Evolutionary conservation across 2,329 filamentous ascomycete genomes (phyloP), one percentile per base, ranked within the genome.

Genomic region (Fusarium illudens): DNA sequence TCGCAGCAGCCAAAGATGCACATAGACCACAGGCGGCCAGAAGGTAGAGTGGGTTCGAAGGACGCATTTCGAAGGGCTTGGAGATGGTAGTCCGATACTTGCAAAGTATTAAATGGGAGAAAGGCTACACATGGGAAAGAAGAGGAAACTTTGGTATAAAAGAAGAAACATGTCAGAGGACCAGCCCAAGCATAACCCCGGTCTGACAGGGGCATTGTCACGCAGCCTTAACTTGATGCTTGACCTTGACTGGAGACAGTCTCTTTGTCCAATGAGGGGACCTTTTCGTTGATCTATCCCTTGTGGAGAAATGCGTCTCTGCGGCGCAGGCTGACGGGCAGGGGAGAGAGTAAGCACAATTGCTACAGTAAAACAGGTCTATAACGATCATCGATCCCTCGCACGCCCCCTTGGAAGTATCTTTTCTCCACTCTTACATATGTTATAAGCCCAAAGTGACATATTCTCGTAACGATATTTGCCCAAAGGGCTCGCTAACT

Each of bases 11-110:
- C 15, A 27, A 25, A 12, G 52, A 58, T 53, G 62, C 44, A 33
- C 29, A 52, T n/a, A 64, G 51, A 33, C 34, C 17, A 19, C 39
- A 32, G n/a, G 46, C 48, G 49, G 48, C 52, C 52, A 62, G 33
- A 42, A 62, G 49, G 46, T 11, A 62, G 13, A 64, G n/a, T 17
- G 42, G n/a, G 32, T 39, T 51, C 9, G 58, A 64, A 19, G 17
- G 58, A 49, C 51, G 52, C 58, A 64, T 64, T 36, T 42, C 17
- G 22, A 33, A 19, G n/a, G 13, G 10, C 37, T 52, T 37, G 19
- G 56, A 25, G 37, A 50, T 53, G 22, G 39, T 15, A 11, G 19
- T 32, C 15, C 15, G 22, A 11, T 53, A 13, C 49, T 52, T 33
- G 17, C n/a, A 44, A 58, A 44, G 12, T 42, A 12, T 9, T 5